Conservation (phyloP, 768 basidiomycete species). For the Suillus cothurnatus region DNA sequence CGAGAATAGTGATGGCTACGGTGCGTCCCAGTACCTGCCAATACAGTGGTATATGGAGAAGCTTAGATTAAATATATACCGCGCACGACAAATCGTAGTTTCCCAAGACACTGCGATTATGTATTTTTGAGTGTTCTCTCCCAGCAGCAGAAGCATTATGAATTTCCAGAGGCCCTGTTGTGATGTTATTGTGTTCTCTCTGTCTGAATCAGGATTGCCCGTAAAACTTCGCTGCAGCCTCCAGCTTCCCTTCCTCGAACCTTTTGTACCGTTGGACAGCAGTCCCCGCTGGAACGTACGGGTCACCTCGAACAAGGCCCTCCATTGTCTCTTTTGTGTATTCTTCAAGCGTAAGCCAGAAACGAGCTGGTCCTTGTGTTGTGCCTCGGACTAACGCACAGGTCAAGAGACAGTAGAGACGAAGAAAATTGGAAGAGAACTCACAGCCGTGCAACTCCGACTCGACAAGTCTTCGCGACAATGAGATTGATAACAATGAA, state of each 20-base stretch:
- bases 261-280: slow-evolving; percentile 19
- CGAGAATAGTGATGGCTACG: neutral
- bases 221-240: slow-evolving; percentile 10
- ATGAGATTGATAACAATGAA: neutral
- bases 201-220: neutral
- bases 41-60: too few species aligned
- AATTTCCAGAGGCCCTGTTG: neutral
- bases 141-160: neutral
- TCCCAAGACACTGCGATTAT: neutral
- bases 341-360: slow-evolving; percentile 58
- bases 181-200: neutral
- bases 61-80: neutral
- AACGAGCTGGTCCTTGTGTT: slow-evolving; percentile 45
- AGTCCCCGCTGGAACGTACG: slow-evolving; percentile 30
- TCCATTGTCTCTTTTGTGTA: slow-evolving; percentile 45
- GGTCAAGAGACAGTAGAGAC: slow-evolving; percentile 42
- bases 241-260: slow-evolving; percentile 34
- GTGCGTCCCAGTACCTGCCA: neutral
- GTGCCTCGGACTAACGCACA: slow-evolving; percentile 55
- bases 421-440: slow-evolving; percentile 17
- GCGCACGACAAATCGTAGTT: neutral
- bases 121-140: neutral
- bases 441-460: slow-evolving; percentile 63
- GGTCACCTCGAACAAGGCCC: slow-evolving; percentile 39
- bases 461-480: slow-evolving; percentile 49